Evolutionary conservation across 208 protist genomes (phyloP), one percentile per base, ranked within the genome.

Genomic region (Leptomonas pyrrhocoris): DNA sequence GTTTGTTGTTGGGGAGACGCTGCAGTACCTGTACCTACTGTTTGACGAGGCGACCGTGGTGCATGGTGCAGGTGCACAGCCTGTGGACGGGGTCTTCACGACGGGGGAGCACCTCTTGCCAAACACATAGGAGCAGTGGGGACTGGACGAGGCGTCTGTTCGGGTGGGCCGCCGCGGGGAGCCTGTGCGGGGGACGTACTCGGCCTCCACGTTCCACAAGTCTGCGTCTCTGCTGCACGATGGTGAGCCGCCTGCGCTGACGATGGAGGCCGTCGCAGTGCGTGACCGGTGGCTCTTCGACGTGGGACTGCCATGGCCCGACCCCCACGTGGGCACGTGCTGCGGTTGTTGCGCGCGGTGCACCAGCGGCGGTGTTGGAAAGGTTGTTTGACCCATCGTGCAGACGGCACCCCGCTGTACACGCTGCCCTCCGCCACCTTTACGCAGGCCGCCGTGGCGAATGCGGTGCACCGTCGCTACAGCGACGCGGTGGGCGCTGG

Each of bases 1-100:
- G 54, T 99, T 98, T 74, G 88, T 98, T 34, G 55, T 98, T 18
- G 75, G 88, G 0, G 97, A 99, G 74, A 99, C 97, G n/a, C 74
- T 98, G 38, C 98, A 99, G 73, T 99, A 99, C 73, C 80, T 99
- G 21, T 98, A 92, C 61, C 74, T 98, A n/a, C 67, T 98, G 16
- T 99, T 98, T 69, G 79, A 87, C 53, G 83, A 89, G 68, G 74
- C 68, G 55, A 82, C 75, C 40, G 45, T 55, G 19, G 23, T 83
- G 12, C 77, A 88, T 58, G 18, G 49, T 46, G 57, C 36, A 50
- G 16, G 21, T 16, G 61, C 16, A 16, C 69, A 62, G 16, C 61
- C 63, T 18, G 77, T 80, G 21, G 82, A 74, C 34, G 84, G 78
- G 78, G 60, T 84, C 18, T 84, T 84, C 68, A 84, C 75, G 43